Percentiles rank a stretch among this genome's conserved stretches.
Conservation (phyloP, 805 yeast species). For the Yarrowia deformans region DNA sequence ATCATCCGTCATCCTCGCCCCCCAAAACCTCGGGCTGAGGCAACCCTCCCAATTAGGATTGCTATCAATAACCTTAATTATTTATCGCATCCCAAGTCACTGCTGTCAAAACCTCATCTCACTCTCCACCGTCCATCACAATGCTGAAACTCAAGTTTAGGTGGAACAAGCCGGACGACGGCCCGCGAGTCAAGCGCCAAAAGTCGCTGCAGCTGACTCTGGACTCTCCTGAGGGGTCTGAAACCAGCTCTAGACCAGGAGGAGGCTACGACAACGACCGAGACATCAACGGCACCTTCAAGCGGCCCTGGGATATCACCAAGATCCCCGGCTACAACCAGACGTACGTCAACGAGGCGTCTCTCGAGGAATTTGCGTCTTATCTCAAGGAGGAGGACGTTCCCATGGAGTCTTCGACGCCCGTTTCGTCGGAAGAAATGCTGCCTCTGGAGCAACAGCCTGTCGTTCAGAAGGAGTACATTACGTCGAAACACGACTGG, state of each 20-base stretch:
- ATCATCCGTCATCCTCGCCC: background rate
- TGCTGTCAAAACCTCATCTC: no score
- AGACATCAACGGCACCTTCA: slow-evolving; percentile 29
- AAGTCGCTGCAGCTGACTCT: slow-evolving; percentile 1
- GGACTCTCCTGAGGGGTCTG: slow-evolving; percentile 17
- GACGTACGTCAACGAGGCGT: slow-evolving; percentile 24
- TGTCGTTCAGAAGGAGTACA: slow-evolving; percentile 18
- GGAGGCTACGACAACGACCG: slow-evolving; percentile 29
- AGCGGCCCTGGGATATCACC: slow-evolving; percentile 38
- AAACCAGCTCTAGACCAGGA: slow-evolving; percentile 4
- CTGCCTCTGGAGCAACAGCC: background rate
- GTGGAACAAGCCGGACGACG: slow-evolving; percentile 22
- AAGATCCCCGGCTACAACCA: slow-evolving; percentile 32
- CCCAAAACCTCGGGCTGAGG: background rate
- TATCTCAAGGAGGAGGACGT: slow-evolving; percentile 17
- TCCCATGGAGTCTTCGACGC: slow-evolving; percentile 7
- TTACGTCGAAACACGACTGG: slow-evolving; percentile 33
- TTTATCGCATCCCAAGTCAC: no score
- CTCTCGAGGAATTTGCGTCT: slow-evolving; percentile 1
- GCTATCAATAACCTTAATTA: slow-evolving; percentile 21
- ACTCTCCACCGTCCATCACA: no score
- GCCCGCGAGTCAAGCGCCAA: slow-evolving; percentile 25
- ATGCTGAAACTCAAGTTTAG: slow-evolving; percentile 28
- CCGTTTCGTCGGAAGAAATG: slow-evolving; percentile 19
- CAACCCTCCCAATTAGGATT: slow-evolving; percentile 27